These are phyloP conservation scores for Klebsormidium nitens DNA, from an alignment of 139 green algal species.

Conservation along the genomic window DNA sequence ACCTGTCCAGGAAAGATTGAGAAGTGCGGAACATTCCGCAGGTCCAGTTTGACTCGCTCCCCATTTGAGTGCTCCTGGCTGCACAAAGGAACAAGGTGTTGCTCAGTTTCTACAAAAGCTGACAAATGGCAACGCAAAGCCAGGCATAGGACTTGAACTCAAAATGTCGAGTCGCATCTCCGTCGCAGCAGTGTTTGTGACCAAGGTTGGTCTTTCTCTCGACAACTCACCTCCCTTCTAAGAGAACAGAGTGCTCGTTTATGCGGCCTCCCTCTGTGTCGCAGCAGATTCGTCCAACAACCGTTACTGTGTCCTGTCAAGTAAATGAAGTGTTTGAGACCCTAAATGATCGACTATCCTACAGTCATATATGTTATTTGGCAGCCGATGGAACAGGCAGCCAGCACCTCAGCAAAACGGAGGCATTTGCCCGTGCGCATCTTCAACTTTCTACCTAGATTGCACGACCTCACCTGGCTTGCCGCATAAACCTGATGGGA, in stretches of 20 bases:
- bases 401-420: background rate
- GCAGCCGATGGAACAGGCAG: background rate
- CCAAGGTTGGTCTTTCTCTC: no score
- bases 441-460: background rate
- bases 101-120: background rate
- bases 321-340: background rate
- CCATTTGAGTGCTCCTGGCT: conserved; percentile 6
- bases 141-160: no score
- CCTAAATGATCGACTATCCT: background rate
- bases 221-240: conserved; percentile 36
- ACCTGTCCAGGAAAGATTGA: conserved; percentile 45
- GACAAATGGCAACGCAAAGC: no score
- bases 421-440: background rate
- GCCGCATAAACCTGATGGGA: background rate
- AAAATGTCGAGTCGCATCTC: no score
- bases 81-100: background rate
- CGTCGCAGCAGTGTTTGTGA: no score
- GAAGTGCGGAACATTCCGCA: conserved; percentile 31
- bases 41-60: conserved; percentile 29
- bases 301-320: conserved; percentile 17
- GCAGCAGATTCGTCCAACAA: conserved; percentile 43
- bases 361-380: background rate
- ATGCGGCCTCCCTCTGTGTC: conserved; percentile 34
- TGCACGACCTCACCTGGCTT: background rate
- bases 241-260: conserved; percentile 39